A percentile compares a stretch with the other conserved stretches of the same genome.
phyloP scores from a whole-genome alignment of 1,284 basidiomycete species.

The Pyrrhoderma noxium region DNA sequence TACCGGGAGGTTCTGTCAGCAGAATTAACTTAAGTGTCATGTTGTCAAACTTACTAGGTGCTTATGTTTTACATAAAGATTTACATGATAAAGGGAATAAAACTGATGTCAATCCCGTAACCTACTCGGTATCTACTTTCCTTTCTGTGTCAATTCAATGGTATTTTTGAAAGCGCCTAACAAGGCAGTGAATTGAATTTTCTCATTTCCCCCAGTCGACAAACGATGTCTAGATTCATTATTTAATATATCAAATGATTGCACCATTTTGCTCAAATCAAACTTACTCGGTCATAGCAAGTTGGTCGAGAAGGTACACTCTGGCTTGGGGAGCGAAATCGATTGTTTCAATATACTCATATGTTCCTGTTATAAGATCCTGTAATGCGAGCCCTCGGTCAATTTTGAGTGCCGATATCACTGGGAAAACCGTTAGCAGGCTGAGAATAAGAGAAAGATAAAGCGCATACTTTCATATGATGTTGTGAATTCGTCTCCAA shows the following conservation, averaged over 20 bases:
- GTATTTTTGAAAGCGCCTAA: conserved; percentile 92
- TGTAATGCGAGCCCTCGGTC: conserved; percentile 93
- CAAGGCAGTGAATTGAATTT: conserved; percentile 88
- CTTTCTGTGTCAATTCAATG: conserved; percentile 57
- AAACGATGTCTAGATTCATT: conserved; percentile 68
- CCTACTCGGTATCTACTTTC: background rate
- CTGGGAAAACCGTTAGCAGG: conserved; percentile 34
- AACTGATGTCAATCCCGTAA: too few relatives aligned
- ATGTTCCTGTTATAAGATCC: conserved; percentile 91
- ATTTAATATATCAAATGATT: conserved; percentile 10
- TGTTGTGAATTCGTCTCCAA: conserved; percentile 93
- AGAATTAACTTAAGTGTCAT: too few relatives aligned
- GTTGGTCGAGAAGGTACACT: conserved; percentile 86
- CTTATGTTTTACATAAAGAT: too few relatives aligned
- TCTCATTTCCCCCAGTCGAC: conserved; percentile 90
- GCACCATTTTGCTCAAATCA: too few relatives aligned
- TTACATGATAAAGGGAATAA: too few relatives aligned
- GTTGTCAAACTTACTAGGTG: too few relatives aligned
- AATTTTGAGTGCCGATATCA: conserved; percentile 81
- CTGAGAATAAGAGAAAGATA: conserved; percentile 7
- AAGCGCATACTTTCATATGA: conserved; percentile 70
- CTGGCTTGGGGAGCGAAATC: conserved; percentile 83
- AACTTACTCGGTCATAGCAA: conserved; percentile 86
- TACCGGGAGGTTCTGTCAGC: too few relatives aligned
- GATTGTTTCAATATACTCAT: conserved; percentile 83